phyloP scores from a whole-genome alignment of 73 alveolate species.

The Tetrahymena malaccensis region DNA sequence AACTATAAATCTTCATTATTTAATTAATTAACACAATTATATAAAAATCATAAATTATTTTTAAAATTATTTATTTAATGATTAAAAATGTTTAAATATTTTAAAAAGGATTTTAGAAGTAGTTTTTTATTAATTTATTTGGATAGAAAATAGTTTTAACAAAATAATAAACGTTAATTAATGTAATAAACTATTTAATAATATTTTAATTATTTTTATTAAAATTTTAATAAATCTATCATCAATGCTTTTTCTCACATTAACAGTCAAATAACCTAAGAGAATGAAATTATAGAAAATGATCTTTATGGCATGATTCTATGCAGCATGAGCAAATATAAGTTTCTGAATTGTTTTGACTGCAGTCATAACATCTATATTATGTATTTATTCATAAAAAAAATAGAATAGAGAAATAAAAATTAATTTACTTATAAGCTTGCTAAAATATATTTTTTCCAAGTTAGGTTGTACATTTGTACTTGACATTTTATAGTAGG shows the following conservation, averaged over 20 bases:
- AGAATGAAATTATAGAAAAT: background rate
- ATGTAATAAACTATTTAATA: too few species aligned
- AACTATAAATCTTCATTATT: background rate
- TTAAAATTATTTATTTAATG: too few species aligned
- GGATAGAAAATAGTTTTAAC: too few species aligned
- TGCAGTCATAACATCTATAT: background rate
- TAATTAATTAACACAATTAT: too few species aligned
- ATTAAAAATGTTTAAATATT: too few species aligned
- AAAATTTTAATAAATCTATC: background rate
- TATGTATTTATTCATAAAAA: background rate
- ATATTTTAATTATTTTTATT: too few species aligned
- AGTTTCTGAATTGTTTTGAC: background rate
- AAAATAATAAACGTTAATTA: too few species aligned
- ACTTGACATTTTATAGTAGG: background rate
- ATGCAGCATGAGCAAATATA: background rate
- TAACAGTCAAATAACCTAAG: background rate
- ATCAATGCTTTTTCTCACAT: background rate
- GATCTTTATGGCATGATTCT: background rate
- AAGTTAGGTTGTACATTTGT: background rate
- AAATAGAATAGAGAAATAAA: background rate
- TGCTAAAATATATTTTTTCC: background rate
- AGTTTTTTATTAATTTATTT: too few species aligned
- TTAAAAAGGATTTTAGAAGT: too few species aligned
- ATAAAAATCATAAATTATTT: too few species aligned
- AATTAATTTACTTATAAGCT: background rate